Conservation (phyloP, 257 asterid genomes). For the Voacanga thouarsii region DNA sequence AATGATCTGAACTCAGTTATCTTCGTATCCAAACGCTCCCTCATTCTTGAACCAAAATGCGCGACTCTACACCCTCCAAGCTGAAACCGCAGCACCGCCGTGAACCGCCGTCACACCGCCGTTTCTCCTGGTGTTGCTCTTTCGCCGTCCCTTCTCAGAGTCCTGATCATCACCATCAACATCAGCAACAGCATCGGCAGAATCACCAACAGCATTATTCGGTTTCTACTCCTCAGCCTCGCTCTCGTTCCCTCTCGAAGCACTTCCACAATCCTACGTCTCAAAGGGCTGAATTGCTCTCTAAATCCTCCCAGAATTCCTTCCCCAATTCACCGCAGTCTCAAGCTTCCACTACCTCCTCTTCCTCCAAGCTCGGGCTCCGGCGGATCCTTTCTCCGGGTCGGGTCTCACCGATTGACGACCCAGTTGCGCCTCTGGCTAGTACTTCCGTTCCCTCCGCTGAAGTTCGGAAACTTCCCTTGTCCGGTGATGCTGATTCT, state of each 20-base stretch:
- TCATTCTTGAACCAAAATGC: slow-evolving; percentile 34
- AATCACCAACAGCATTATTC: not conserved
- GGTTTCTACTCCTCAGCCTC: slow-evolving; percentile 1
- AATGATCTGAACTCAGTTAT: not conserved
- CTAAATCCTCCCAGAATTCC: slow-evolving; percentile 28
- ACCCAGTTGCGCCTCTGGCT: slow-evolving; percentile 23
- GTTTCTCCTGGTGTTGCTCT: slow-evolving; percentile 89
- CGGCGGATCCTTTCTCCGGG: slow-evolving; percentile 97
- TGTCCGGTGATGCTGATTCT: slow-evolving; percentile 24
- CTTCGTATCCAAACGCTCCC: not conserved
- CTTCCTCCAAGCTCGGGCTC: slow-evolving; percentile 35
- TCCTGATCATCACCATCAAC: slow-evolving; percentile 48
- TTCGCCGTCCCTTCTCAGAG: slow-evolving; percentile 70
- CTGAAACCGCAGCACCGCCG: slow-evolving; percentile 44
- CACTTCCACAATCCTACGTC: slow-evolving; percentile 25
- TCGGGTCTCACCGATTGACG: slow-evolving; percentile 84
- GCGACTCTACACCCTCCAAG: slow-evolving; percentile 28
- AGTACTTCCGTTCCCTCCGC: slow-evolving; percentile 16
- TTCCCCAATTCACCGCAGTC: slow-evolving; percentile 59
- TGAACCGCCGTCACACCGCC: slow-evolving; percentile 48
- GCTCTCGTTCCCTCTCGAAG: slow-evolving; percentile 10
- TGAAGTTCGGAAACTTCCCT: slow-evolving; percentile 35
- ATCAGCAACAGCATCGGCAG: not conserved
- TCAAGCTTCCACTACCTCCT: slow-evolving; percentile 36
- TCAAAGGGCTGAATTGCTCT: slow-evolving; percentile 44